Conservation (phyloP, 2,329 filamentous ascomycete genomes). For the Aspergillus sergii region DNA sequence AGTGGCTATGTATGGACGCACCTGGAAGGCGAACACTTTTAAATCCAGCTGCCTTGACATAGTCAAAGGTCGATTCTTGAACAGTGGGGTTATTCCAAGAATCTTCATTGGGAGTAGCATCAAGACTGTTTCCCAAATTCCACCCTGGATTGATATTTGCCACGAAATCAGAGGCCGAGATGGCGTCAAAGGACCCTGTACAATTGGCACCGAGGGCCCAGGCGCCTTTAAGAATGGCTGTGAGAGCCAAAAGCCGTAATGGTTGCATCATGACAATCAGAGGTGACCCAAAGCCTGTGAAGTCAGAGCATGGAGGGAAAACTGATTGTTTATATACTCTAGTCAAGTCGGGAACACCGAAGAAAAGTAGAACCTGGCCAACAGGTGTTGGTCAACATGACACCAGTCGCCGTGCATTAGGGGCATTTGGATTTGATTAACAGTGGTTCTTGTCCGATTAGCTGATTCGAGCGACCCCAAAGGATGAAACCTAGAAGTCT, state of each 20-base stretch:
- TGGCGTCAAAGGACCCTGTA: conserved; percentile 46
- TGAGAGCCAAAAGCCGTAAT: conserved; percentile 12
- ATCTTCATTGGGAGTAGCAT: conserved; percentile 58
- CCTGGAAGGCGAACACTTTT: conserved; percentile 60
- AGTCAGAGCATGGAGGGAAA: background rate
- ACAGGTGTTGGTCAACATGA: background rate
- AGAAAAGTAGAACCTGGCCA: background rate
- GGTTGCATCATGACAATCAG: conserved; percentile 13
- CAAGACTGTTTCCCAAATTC: conserved; percentile 64
- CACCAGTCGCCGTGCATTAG: background rate
- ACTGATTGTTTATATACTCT: background rate
- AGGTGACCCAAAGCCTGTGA: background rate
- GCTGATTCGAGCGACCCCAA: background rate
- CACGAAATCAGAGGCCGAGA: conserved; percentile 53
- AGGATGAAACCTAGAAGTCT: background rate
- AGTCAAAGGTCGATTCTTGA: conserved; percentile 52
- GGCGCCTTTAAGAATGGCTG: conserved; percentile 8
- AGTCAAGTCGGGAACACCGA: background rate
- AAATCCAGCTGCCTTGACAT: conserved; percentile 58
- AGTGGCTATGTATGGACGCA: background rate
- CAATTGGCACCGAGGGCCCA: conserved; percentile 34
- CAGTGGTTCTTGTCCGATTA: background rate
- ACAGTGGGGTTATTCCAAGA: conserved; percentile 62
- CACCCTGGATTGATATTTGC: conserved; percentile 58
- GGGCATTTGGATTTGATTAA: background rate